Conservation (phyloP, 164 flowering plant species). For the Vitis labrusca region DNA sequence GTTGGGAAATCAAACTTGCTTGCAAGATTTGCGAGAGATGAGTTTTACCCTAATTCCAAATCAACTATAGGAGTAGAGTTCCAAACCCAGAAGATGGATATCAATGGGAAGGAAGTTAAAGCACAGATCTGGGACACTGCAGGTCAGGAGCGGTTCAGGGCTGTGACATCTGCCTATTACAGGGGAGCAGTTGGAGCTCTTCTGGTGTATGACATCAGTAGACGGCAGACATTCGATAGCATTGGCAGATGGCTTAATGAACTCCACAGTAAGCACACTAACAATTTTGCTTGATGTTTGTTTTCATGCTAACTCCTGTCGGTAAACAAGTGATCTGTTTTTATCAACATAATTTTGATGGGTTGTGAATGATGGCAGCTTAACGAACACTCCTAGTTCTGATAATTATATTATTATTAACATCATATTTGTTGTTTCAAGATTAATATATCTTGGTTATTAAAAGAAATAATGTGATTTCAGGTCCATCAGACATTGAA, state of each 20-base stretch:
- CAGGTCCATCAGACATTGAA: too few species aligned
- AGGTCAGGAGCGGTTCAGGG: slow-evolving; percentile 75
- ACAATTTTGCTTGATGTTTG: not conserved
- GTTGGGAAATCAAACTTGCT: slow-evolving; percentile 77
- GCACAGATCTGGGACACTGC: slow-evolving; percentile 84
- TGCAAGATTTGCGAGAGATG: slow-evolving; percentile 70
- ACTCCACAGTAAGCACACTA: slow-evolving; percentile 53
- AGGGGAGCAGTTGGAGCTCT: slow-evolving; percentile 77
- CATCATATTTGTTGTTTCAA: too few species aligned
- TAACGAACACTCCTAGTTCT: too few species aligned
- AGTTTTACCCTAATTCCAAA: slow-evolving; percentile 66
- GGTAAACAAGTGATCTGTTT: not conserved
- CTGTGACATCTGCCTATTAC: slow-evolving; percentile 73
- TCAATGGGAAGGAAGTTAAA: slow-evolving; percentile 66
- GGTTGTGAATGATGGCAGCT: not conserved
- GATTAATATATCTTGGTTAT: too few species aligned
- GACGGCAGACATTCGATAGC: slow-evolving; percentile 71
- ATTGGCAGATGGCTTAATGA: slow-evolving; percentile 76
- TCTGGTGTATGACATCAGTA: slow-evolving; percentile 63
- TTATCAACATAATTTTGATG: not conserved
- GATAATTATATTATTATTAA: too few species aligned
- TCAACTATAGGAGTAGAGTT: slow-evolving; percentile 78
- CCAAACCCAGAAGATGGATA: slow-evolving; percentile 67
- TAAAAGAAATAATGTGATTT: too few species aligned
- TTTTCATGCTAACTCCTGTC: not conserved